Conservation (phyloP, 1,284 basidiomycete species). For the Psilocybe mexicana region DNA sequence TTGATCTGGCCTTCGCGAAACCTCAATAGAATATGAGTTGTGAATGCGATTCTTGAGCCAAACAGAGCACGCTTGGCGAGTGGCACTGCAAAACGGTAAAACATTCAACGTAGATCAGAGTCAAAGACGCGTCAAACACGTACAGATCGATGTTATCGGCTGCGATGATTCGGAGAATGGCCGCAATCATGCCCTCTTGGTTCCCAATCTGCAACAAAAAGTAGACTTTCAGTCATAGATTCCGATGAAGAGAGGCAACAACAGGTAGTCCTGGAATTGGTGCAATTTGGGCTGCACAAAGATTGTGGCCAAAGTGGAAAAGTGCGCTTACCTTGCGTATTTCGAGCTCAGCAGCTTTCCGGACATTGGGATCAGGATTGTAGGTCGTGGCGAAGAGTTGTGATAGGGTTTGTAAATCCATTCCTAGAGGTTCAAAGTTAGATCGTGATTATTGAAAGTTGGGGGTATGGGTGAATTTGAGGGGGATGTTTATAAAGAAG, state of each 20-base stretch:
- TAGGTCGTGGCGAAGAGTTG: conserved; percentile 78
- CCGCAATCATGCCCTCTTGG: conserved; percentile 78
- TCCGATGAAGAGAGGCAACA: background rate
- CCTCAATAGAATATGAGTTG: conserved; percentile 57
- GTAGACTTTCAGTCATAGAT: background rate
- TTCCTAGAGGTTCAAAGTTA: conserved; percentile 29
- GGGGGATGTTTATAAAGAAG: background rate
- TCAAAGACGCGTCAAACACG: conserved; percentile 47
- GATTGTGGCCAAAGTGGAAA: background rate
- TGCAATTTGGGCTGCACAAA: background rate
- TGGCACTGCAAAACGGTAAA: conserved; percentile 47
- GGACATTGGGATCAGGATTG: conserved; percentile 82
- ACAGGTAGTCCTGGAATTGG: background rate
- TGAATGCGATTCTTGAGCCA: conserved; percentile 86
- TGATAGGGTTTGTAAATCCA: conserved; percentile 79
- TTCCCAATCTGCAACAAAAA: conserved; percentile 57
- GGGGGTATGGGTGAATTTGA: background rate
- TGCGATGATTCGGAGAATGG: conserved; percentile 79
- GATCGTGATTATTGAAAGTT: conserved; percentile 7
- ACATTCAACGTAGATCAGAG: conserved; percentile 8
- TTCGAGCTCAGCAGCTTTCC: conserved; percentile 79
- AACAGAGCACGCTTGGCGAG: conserved; percentile 77
- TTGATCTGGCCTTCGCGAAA: conserved; percentile 53
- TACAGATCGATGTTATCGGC: conserved; percentile 75
- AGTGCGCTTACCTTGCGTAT: conserved; percentile 67